phyloP scores from a whole-genome alignment of 1,284 basidiomycete genomes.

The Sporisorium scitamineum region DNA sequence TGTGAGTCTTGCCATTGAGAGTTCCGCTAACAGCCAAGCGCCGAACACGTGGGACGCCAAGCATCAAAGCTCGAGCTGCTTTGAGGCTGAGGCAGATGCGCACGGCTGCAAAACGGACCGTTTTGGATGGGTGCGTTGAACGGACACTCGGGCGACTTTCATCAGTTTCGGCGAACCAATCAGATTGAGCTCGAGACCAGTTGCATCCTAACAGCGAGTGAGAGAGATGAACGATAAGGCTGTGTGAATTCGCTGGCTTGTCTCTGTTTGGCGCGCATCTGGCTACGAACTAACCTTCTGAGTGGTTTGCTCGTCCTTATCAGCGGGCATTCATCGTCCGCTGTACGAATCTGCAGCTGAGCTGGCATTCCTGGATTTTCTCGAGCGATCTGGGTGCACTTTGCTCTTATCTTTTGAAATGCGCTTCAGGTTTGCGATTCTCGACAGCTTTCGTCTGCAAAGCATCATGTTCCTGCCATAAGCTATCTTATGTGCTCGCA shows the following conservation, averaged over 20 bases:
- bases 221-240: slow-evolving; percentile 2
- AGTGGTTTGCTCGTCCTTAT: background rate
- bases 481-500: slow-evolving; percentile 26
- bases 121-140: background rate
- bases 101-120: background rate
- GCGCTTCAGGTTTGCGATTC: background rate
- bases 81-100: background rate
- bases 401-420: slow-evolving; percentile 11
- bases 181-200: slow-evolving; percentile 2
- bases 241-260: background rate
- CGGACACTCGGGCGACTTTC: slow-evolving; percentile 17
- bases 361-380: slow-evolving; percentile 1
- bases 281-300: background rate
- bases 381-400: background rate
- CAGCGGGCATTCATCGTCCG: slow-evolving; percentile 1
- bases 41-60: too few relatives aligned
- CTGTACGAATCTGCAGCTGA: background rate
- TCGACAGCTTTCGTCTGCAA: slow-evolving; percentile 3
- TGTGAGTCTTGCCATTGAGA: background rate
- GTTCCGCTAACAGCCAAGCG: background rate
- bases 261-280: background rate
- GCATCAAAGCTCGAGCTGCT: background rate
- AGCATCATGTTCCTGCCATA: background rate
- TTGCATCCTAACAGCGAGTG: background rate
- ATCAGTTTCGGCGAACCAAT: slow-evolving; percentile 4